phyloP scores from a whole-genome alignment of 352 stramenopile genomes.

The Phytophthora pluvialis region DNA sequence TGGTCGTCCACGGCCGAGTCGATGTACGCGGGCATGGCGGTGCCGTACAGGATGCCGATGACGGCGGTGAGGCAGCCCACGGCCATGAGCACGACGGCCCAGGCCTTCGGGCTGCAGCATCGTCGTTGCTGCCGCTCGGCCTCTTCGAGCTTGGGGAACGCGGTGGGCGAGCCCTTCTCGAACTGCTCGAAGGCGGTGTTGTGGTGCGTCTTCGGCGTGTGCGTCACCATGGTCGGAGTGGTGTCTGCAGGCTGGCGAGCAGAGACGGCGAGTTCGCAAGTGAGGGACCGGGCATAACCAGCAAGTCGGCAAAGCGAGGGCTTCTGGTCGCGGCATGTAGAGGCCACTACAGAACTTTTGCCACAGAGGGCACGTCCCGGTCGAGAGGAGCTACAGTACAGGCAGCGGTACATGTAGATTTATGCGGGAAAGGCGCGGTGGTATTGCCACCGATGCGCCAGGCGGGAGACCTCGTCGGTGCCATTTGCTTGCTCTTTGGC shows the following conservation, averaged over 20 bases:
- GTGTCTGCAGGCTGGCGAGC: background rate
- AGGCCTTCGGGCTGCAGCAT: slow-evolving; percentile 47
- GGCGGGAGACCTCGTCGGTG: background rate
- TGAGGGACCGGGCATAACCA: slow-evolving; percentile 18
- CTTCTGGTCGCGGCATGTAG: slow-evolving; percentile 21
- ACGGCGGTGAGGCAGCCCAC: slow-evolving; percentile 49
- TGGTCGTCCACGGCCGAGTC: slow-evolving; percentile 48
- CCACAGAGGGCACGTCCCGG: no score
- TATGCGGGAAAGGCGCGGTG: no score
- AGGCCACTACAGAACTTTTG: no score
- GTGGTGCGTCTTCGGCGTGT: slow-evolving; percentile 30
- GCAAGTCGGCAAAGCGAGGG: slow-evolving; percentile 6
- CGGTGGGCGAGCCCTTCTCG: slow-evolving; percentile 31
- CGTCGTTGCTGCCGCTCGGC: slow-evolving; percentile 8
- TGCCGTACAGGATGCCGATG: slow-evolving; percentile 59
- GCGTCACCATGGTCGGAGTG: slow-evolving; percentile 17
- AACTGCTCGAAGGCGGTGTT: slow-evolving; percentile 31
- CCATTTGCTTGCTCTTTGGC: background rate
- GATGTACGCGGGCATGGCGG: slow-evolving; percentile 58
- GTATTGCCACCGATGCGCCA: no score
- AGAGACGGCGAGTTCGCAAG: slow-evolving; percentile 30
- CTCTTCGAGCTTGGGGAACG: slow-evolving; percentile 40
- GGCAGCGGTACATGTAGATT: no score
- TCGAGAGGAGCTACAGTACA: no score
- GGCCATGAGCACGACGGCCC: slow-evolving; percentile 41